phyloP scores from a whole-genome alignment of 2,329 filamentous ascomycete species.

The Pseudocercospora crystallina region DNA sequence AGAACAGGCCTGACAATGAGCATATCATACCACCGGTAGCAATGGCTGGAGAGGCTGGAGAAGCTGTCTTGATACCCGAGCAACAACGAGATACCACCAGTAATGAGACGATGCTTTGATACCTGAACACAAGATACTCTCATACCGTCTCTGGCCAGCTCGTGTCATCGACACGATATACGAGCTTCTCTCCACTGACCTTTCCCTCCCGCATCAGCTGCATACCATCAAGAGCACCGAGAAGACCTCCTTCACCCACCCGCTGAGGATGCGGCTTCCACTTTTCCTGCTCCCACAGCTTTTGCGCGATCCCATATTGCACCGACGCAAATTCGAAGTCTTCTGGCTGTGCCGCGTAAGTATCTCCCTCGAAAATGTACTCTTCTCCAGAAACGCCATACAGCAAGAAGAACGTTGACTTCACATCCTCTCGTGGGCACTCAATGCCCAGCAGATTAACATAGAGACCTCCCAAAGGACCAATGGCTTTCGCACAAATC shows the following conservation, averaged over 20 bases:
- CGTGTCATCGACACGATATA: conserved; percentile 39
- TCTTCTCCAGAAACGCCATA: conserved; percentile 16
- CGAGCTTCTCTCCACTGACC: conserved; percentile 45
- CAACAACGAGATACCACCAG: too few species aligned
- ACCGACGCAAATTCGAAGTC: conserved; percentile 39
- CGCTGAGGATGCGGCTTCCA: conserved; percentile 41
- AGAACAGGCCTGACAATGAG: too few species aligned
- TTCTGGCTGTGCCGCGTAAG: conserved; percentile 33
- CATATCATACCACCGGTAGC: too few species aligned
- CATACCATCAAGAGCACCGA: conserved; percentile 41
- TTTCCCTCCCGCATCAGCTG: conserved; percentile 40
- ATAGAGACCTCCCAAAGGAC: conserved; percentile 13
- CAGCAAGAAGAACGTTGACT: conserved; percentile 17
- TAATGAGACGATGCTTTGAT: too few species aligned
- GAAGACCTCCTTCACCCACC: conserved; percentile 40
- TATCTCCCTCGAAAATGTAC: conserved; percentile 41
- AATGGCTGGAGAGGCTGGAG: too few species aligned
- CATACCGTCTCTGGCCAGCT: neutral
- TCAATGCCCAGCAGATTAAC: conserved; percentile 16
- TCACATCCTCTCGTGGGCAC: conserved; percentile 12
- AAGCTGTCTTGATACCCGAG: too few species aligned
- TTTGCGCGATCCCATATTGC: conserved; percentile 36
- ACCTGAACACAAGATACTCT: too few species aligned
- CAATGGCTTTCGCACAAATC: conserved; percentile 16
- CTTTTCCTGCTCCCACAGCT: conserved; percentile 40